Percentiles rank a stretch among this genome's conserved stretches.
Conservation (phyloP, 2,329 filamentous ascomycete genomes). For the Botrytis sinoallii region DNA sequence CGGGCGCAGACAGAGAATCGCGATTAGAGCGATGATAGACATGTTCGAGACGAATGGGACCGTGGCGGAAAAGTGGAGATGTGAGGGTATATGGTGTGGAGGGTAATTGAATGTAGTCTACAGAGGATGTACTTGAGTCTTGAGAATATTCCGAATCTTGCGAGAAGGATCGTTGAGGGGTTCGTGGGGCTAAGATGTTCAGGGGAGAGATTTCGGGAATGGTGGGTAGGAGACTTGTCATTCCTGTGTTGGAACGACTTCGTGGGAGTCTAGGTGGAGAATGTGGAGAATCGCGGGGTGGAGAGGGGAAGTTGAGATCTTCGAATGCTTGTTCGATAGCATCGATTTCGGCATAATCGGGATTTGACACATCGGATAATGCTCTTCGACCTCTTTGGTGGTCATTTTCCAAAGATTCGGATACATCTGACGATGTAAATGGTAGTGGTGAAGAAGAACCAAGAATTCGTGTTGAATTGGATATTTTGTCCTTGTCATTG, state of each 20-base stretch:
- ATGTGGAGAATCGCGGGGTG: slow-evolving; percentile 33
- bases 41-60: slow-evolving; percentile 51
- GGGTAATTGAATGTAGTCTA: slow-evolving; percentile 40
- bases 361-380: neutral
- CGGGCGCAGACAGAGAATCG: slow-evolving; percentile 12
- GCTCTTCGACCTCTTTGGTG: neutral
- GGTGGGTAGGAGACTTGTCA: slow-evolving; percentile 39
- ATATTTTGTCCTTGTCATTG: slow-evolving; percentile 34
- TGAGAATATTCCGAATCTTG: slow-evolving; percentile 11
- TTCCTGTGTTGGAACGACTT: slow-evolving; percentile 23
- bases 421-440: neutral
- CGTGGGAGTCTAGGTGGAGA: slow-evolving; percentile 38
- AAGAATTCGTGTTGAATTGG: slow-evolving; percentile 18
- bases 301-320: slow-evolving; percentile 36
- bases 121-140: neutral
- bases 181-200: slow-evolving; percentile 11
- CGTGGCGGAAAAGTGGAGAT: slow-evolving; percentile 51
- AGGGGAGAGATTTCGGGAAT: slow-evolving; percentile 43
- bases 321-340: slow-evolving; percentile 25
- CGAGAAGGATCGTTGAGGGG: slow-evolving; percentile 13
- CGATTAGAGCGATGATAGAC: slow-evolving; percentile 42
- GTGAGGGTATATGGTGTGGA: slow-evolving; percentile 49
- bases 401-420: neutral
- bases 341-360: slow-evolving; percentile 9
- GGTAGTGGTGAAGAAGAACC: neutral